Conservation (phyloP, 805 yeast species). For the Metschnikowia aberdeeniae region DNA sequence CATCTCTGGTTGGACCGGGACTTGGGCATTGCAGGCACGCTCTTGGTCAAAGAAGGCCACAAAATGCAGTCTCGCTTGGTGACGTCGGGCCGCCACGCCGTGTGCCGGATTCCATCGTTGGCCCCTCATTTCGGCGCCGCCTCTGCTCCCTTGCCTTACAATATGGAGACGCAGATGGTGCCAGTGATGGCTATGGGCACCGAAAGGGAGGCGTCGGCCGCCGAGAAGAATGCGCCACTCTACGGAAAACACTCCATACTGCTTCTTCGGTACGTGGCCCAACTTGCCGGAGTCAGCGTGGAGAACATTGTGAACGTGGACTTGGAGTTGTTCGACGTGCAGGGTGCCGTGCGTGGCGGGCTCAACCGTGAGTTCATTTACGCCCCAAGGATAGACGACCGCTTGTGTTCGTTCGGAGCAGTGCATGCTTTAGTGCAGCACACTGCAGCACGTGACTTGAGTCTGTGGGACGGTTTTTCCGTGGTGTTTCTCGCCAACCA, state of each 20-base stretch:
- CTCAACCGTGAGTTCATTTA: conserved; percentile 33
- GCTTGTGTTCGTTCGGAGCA: conserved; percentile 39
- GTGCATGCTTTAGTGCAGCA: conserved; percentile 28
- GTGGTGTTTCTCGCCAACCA: conserved; percentile 35
- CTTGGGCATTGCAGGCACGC: conserved; percentile 39
- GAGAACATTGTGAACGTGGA: conserved; percentile 29
- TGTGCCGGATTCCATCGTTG: conserved; percentile 37
- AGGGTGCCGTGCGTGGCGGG: conserved; percentile 36
- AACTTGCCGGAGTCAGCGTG: conserved; percentile 20
- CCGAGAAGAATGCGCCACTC: conserved; percentile 26
- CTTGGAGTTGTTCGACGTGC: conserved; percentile 35
- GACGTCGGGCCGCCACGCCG: conserved; percentile 32
- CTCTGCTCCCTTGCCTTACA: conserved; percentile 25
- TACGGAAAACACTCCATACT: conserved; percentile 29
- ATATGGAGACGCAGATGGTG: conserved; percentile 35
- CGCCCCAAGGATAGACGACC: conserved; percentile 39
- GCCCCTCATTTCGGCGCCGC: conserved; percentile 36
- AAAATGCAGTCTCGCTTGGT: conserved; percentile 24
- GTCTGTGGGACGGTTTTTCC: conserved; percentile 25
- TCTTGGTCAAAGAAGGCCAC: conserved; percentile 21
- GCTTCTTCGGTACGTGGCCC: conserved; percentile 31
- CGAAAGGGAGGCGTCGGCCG: conserved; percentile 21
- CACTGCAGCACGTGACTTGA: conserved; percentile 9
- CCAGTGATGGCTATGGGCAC: conserved; percentile 32
- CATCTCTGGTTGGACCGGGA: conserved; percentile 40